Percentiles rank a stretch among this genome's conserved stretches.
These are phyloP conservation scores for Leptographium procerum DNA, from an alignment of 2,329 filamentous ascomycete species.

Conservation along the genomic window DNA sequence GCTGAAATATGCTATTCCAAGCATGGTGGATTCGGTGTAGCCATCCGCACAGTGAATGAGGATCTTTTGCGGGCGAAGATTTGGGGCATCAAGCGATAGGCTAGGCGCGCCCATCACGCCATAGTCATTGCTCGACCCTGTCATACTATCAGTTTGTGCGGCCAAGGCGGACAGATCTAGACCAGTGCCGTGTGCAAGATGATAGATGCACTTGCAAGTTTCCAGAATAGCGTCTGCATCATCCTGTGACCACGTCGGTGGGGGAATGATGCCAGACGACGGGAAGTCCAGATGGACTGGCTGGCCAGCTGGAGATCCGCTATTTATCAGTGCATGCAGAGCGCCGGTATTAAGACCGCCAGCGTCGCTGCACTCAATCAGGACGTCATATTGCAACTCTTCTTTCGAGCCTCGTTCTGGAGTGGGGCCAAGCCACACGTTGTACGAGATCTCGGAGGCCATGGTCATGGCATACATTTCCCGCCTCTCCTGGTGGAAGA, in stretches of 20 bases:
- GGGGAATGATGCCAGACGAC: conserved; percentile 84
- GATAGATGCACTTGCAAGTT: conserved; percentile 82
- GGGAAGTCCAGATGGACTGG: conserved; percentile 62
- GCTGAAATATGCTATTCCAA: conserved; percentile 86
- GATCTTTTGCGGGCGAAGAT: conserved; percentile 48
- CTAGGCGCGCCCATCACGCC: conserved; percentile 29
- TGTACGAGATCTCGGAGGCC: conserved; percentile 76
- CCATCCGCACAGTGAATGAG: conserved; percentile 91
- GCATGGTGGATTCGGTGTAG: conserved; percentile 86
- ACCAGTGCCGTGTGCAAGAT: conserved; percentile 57
- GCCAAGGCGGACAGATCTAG: conserved; percentile 19
- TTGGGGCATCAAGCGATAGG: neutral
- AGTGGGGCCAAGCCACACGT: conserved; percentile 84
- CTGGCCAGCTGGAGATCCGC: conserved; percentile 30
- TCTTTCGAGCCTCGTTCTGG: conserved; percentile 54
- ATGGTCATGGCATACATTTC: conserved; percentile 94
- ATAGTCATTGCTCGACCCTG: conserved; percentile 42
- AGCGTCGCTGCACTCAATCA: conserved; percentile 82
- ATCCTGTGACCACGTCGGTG: conserved; percentile 69
- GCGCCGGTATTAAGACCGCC: conserved; percentile 63
- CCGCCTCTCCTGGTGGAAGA: conserved; percentile 74
- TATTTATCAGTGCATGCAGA: conserved; percentile 51
- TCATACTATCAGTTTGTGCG: conserved; percentile 19
- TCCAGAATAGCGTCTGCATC: conserved; percentile 79
- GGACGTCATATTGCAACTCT: conserved; percentile 61